Evolutionary conservation across 345 rosid species (phyloP), one percentile per base, ranked within the genome.

Genomic region (Lepidium aucheri): DNA sequence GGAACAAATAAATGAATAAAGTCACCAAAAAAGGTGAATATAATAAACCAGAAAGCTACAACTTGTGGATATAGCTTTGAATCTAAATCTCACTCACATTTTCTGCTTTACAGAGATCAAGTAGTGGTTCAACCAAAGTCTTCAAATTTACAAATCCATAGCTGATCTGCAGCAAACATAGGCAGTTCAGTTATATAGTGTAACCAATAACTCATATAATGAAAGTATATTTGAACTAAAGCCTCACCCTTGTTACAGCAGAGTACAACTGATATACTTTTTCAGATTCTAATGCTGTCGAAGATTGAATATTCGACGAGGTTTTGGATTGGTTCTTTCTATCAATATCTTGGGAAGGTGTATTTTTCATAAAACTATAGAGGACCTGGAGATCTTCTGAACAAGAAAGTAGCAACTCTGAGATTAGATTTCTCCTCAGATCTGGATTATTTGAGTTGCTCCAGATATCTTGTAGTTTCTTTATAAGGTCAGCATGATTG

Each of bases 391-490:
- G 82, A 76, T 86, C 92, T 42, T 46, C 13, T 14, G 85, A 65
- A 76, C 94, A 90, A 41, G 74, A 82, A 43, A 74, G 76, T 56
- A 85, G 74, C 76, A 94, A 65, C 78, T 81, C 81, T 50, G 88
- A 79, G 35, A 85, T 76, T 33, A 88, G 53, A 75, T 76, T 74
- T 67, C 68, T 80, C 45, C 90, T 85, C 0, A 74, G 71, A 36
- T 72, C 71, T 13, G 72, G 82, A 55, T 78, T 65, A 68, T 65
- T 52, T 49, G 86, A 74, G 39, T 70, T 63, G 51, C 77, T 22
- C 99, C 97, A 90, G 22, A 90, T 80, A 30, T 74, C 81, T 47
- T 57, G 79, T 77, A 90, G 81, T 74, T 82, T 85, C 60, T 75
- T 46, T 36, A 81, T 81, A 72, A 84, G 81, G 60, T 69, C 73